A percentile compares a stretch with the other conserved stretches of the same genome.
Evolutionary conservation across 805 yeast species (phyloP).

Genomic region (Candida anglica): DNA sequence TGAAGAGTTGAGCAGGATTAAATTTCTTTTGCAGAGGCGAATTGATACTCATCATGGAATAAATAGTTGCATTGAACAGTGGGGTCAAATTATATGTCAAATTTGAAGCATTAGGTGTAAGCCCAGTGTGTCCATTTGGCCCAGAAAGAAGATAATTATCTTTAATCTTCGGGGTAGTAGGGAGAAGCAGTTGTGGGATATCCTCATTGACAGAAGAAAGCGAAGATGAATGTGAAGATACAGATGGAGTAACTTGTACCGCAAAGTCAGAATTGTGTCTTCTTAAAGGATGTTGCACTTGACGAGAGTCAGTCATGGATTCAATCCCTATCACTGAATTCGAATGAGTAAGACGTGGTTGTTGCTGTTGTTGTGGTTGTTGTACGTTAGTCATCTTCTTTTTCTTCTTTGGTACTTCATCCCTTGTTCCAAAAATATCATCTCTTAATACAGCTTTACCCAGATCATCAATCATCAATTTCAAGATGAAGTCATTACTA

Average conservation of each 20-base stretch:
- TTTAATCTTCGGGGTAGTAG: slow-evolving; percentile 33
- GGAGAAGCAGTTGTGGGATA: slow-evolving; percentile 7
- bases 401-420: background rate
- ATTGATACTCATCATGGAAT: slow-evolving; percentile 28
- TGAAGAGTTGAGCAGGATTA: slow-evolving; percentile 13
- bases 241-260: background rate
- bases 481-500: slow-evolving; percentile 24
- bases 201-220: background rate
- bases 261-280: background rate
- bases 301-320: background rate
- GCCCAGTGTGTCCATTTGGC: slow-evolving; percentile 21
- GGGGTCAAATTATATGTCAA: slow-evolving; percentile 34
- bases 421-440: slow-evolving; percentile 12
- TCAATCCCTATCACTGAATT: slow-evolving; percentile 14
- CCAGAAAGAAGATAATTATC: slow-evolving; percentile 17
- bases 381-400: background rate
- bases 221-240: background rate
- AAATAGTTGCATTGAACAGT: slow-evolving; percentile 38
- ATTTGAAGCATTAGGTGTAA: slow-evolving; percentile 22
- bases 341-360: slow-evolving; percentile 11
- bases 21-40: slow-evolving; percentile 25
- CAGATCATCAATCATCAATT: slow-evolving; percentile 35
- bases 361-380: slow-evolving; percentile 3
- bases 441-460: slow-evolving; percentile 37
- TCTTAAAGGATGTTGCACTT: background rate